Percentiles rank a stretch among this genome's conserved stretches.
Evolutionary conservation across 2,329 filamentous ascomycete genomes (phyloP).

Genomic region (Colletotrichum truncatum): DNA sequence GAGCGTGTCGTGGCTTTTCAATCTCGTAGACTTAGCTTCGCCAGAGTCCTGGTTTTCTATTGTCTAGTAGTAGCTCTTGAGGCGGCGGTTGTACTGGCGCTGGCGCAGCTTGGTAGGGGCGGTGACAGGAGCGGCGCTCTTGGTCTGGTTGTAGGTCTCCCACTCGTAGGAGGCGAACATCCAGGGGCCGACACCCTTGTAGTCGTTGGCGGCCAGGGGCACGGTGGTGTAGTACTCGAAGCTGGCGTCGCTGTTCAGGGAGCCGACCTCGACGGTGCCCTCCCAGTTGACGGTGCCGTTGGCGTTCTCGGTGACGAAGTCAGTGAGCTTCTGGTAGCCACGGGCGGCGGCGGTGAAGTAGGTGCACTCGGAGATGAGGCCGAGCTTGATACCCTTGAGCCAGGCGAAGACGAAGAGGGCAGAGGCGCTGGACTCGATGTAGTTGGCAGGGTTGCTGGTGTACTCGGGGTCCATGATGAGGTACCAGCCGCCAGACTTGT

Average conservation of each 20-base stretch:
- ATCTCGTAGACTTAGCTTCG: background rate
- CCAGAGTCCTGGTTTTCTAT: background rate
- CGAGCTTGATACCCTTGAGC: conserved; percentile 39
- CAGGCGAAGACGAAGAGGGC: conserved; percentile 66
- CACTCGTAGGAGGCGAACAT: conserved; percentile 34
- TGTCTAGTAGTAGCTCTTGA: conserved; percentile 7
- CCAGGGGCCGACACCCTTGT: conserved; percentile 33
- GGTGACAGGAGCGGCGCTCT: background rate
- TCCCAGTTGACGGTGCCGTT: conserved; percentile 60
- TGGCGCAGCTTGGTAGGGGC: background rate
- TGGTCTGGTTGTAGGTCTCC: conserved; percentile 31
- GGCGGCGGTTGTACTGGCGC: conserved; percentile 23
- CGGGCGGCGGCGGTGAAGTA: conserved; percentile 43
- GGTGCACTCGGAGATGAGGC: conserved; percentile 48
- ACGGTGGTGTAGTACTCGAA: conserved; percentile 47
- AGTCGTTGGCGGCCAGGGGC: conserved; percentile 29
- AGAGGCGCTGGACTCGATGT: conserved; percentile 67
- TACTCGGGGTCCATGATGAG: conserved; percentile 62
- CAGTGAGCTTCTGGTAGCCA: conserved; percentile 48
- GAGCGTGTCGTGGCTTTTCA: background rate
- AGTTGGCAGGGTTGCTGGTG: conserved; percentile 60
- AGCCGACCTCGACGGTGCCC: conserved; percentile 62
- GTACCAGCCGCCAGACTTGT: conserved; percentile 63
- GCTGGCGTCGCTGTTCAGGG: conserved; percentile 56
- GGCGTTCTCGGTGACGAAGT: conserved; percentile 55